These are phyloP conservation scores for Suillus cothurnatus DNA, from an alignment of 768 basidiomycete species.

Conservation along the genomic window DNA sequence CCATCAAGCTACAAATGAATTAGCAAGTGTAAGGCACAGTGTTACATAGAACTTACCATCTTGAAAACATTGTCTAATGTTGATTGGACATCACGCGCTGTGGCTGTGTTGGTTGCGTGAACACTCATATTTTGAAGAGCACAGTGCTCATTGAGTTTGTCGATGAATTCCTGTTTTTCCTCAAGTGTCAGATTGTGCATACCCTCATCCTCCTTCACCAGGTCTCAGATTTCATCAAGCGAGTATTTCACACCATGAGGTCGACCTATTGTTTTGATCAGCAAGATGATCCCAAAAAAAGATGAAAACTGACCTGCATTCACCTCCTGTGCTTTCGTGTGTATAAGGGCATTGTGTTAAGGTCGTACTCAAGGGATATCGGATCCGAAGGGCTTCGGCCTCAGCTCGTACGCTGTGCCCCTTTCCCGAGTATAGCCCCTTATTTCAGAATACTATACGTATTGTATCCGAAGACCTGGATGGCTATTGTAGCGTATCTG, in stretches of 20 bases:
- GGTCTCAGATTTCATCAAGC: background rate
- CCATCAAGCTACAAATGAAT: conserved; percentile 1
- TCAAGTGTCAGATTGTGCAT: background rate
- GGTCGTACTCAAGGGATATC: too few relatives aligned
- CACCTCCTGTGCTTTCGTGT: conserved; percentile 1
- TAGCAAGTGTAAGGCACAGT: background rate
- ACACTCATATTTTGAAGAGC: background rate
- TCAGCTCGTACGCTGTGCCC: too few relatives aligned
- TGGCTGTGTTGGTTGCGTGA: conserved; percentile 9
- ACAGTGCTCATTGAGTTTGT: background rate
- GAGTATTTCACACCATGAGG: background rate
- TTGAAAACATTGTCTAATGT: background rate
- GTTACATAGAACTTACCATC: background rate
- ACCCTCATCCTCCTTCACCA: background rate
- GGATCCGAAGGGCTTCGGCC: too few relatives aligned
- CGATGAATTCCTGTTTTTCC: conserved; percentile 7
- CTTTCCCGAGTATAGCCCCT: too few relatives aligned
- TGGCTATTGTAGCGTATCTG: too few relatives aligned
- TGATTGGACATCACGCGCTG: conserved; percentile 4
- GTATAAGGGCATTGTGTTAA: conserved; percentile 1
- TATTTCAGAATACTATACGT: too few relatives aligned
- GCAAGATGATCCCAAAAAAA: too few relatives aligned
- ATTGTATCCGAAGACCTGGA: too few relatives aligned
- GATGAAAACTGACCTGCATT: background rate
- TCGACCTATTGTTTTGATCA: background rate